Conservation (phyloP, 257 asterid species). For the Ocimum tenuiflorum region DNA sequence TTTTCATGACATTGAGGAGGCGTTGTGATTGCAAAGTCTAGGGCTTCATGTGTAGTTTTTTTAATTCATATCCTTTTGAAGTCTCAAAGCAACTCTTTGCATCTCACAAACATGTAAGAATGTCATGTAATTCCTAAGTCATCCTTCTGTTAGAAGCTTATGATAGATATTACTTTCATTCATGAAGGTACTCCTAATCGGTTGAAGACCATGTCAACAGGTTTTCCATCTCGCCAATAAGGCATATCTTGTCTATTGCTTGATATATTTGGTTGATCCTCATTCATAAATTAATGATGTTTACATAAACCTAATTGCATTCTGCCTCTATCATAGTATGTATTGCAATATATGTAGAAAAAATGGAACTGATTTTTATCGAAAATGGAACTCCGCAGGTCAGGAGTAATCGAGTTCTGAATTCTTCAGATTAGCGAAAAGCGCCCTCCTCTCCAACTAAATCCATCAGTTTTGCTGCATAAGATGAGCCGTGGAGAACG, state of each 20-base stretch:
- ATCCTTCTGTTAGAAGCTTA: not conserved
- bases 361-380: not conserved
- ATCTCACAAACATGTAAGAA: not conserved
- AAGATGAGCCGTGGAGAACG: constrained; percentile 39
- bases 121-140: not conserved
- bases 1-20: no score
- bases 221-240: no score
- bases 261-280: not conserved
- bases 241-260: not conserved
- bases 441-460: not conserved
- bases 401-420: not conserved
- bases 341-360: not conserved
- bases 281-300: not conserved
- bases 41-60: not conserved
- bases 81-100: no score
- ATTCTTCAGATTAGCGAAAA: not conserved
- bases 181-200: no score
- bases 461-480: not conserved
- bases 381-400: constrained; percentile 5
- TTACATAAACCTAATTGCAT: not conserved
- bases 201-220: no score
- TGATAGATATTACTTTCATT: not conserved
- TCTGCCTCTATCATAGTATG: not conserved
- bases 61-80: not conserved
- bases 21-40: not conserved